Conservation (phyloP, 345 rosid genomes). For the Syzygium aromaticum region DNA sequence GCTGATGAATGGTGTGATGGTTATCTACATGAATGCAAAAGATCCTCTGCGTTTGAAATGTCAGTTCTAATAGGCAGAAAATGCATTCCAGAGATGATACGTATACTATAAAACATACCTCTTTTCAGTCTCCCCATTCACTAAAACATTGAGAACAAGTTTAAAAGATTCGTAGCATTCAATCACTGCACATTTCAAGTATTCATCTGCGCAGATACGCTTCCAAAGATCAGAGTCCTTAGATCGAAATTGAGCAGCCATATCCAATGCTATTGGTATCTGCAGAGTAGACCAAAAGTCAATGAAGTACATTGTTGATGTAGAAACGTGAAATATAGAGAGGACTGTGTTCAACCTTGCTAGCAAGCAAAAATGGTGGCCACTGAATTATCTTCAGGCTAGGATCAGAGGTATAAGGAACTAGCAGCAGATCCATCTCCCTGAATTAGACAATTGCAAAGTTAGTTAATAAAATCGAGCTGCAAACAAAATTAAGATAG, state of each 20-base stretch:
- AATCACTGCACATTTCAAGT: constrained; percentile 96
- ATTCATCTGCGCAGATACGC: constrained; percentile 90
- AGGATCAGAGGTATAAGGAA: constrained; percentile 89
- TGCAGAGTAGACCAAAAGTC: constrained; percentile 21
- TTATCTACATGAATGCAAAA: not conserved
- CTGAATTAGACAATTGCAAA: constrained; percentile 29
- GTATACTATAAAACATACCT: constrained; percentile 32
- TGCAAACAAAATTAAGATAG: not conserved
- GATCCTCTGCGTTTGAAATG: not conserved
- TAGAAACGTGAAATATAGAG: not conserved
- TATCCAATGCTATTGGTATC: constrained; percentile 94
- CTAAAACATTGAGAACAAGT: constrained; percentile 62
- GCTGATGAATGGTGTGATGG: not conserved
- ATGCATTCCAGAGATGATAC: not conserved
- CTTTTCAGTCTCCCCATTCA: constrained; percentile 91
- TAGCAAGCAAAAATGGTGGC: constrained; percentile 97
- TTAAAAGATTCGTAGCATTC: constrained; percentile 97
- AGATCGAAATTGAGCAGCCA: constrained; percentile 81
- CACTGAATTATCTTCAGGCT: constrained; percentile 91
- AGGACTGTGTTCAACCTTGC: constrained; percentile 59
- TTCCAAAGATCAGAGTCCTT: constrained; percentile 91
- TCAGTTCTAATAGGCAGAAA: not conserved
- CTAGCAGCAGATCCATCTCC: constrained; percentile 95
- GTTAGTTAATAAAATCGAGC: constrained; percentile 14
- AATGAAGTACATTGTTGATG: not conserved